Evolutionary conservation across 768 basidiomycete species (phyloP).

Genomic region (Gloeopeniophorella convolvens): DNA sequence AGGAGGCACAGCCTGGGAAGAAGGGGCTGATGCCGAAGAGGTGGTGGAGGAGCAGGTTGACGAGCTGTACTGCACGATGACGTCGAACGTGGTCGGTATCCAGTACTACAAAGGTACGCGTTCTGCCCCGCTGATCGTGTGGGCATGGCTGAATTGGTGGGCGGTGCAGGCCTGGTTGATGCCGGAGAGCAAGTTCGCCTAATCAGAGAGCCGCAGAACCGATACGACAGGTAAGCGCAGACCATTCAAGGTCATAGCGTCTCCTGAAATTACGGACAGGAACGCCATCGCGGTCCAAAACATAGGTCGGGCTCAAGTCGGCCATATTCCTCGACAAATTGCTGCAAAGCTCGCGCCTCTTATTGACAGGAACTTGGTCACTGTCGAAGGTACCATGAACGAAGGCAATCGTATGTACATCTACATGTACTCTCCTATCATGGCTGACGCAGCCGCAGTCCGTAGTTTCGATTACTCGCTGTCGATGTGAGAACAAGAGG

Average conservation of each 20-base stretch:
- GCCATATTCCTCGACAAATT: constrained; percentile 63
- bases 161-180: constrained; percentile 59
- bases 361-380: constrained; percentile 56
- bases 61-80: constrained; percentile 58
- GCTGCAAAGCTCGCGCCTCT: constrained; percentile 60
- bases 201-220: constrained; percentile 58
- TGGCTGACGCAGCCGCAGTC: constrained; percentile 29
- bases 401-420: constrained; percentile 57
- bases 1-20: constrained; percentile 19
- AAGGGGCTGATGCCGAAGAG: constrained; percentile 15
- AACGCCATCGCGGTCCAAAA: constrained; percentile 82
- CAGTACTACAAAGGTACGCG: constrained; percentile 69
- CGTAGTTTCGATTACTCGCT: constrained; percentile 46
- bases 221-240: constrained; percentile 62
- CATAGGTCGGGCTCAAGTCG: constrained; percentile 67
- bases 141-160: neutral
- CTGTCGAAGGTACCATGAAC: constrained; percentile 64
- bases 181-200: constrained; percentile 71
- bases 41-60: constrained; percentile 33
- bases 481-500: constrained; percentile 44
- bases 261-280: constrained; percentile 28
- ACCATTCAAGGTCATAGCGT: neutral
- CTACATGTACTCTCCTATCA: neutral
- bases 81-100: constrained; percentile 68
- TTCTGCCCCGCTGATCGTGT: neutral